Base-by-base conservation (phyloP, 2,329 filamentous ascomycete species). In the Cladosporium cucumerinum region DNA sequence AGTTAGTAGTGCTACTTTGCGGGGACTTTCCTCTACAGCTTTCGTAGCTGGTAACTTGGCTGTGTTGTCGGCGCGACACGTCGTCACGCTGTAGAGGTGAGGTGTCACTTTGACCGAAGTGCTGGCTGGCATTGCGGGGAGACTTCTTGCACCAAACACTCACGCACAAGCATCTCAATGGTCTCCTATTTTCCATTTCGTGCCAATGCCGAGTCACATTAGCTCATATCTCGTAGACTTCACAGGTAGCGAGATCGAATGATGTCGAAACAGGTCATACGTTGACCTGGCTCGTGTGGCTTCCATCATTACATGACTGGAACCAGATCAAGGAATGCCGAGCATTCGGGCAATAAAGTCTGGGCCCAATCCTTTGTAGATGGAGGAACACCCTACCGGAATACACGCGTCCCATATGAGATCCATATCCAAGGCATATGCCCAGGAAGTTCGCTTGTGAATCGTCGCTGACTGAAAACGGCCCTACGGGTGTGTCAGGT, bases 1-100 rank as follows among this genome's bases (percentile, higher is more conserved):
- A n/a, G n/a, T n/a, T n/a, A 61, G 57, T 26, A 26, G 16, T 34
- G 57, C 58, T 61, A 55, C 63, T 36, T 30, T 60, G 23, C n/a
- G 10, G 5, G 32, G 43, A 49, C 8, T 57, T 55, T 32, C 46
- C 28, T 46, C 46, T 43, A 54, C 12, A 51, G 43, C 55, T 54
- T 64, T 51, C 7, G 52, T 14, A 8, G 48, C 11, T 60, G n/a
- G 48, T 48, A 61, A 36, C 28, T 54, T 34, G n/a, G n/a, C n/a
- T n/a, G n/a, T n/a, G n/a, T n/a, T 59, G 62, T 57, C 39, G 49
- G 6, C 16, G 7, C 5, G 14, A 26, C 48, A 54, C 26, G 26
- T 54, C 26, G 54, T 46, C 39, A n/a, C 39, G 39, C n/a, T 21
- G 30, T 39, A 57, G 30, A 57, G 54, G 54, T 57, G 54, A 57